phyloP scores from a whole-genome alignment of 371 early-diverging fungal genomes.

The Mucor lusitanicus region DNA sequence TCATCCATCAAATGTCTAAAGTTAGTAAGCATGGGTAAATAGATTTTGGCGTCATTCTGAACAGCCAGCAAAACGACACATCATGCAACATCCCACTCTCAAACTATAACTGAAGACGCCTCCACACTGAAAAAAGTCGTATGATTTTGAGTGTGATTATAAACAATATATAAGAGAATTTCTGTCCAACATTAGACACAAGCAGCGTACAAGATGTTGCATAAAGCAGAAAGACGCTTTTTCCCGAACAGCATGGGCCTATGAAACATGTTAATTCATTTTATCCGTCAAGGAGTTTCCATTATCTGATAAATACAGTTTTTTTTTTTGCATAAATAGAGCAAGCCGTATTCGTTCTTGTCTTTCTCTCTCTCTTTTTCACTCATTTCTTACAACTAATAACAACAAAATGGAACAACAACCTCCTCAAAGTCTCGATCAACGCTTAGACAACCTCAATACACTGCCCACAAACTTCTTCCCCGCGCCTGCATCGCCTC shows the following conservation, averaged over 20 bases:
- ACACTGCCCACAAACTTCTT: conserved; percentile 15
- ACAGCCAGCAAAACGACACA: not conserved
- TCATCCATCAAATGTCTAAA: not conserved
- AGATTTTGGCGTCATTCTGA: not conserved
- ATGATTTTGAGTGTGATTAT: not conserved
- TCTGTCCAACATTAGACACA: not conserved
- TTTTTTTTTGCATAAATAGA: not conserved
- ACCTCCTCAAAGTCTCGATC: not conserved
- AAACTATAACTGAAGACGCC: not conserved
- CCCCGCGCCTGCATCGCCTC: conserved; percentile 11
- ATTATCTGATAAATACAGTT: not conserved
- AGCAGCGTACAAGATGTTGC: not conserved
- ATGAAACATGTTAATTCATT: not conserved
- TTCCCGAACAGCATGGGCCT: not conserved
- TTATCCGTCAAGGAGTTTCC: not conserved
- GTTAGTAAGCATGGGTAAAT: not conserved
- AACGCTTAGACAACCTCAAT: not conserved
- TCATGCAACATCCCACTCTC: not conserved
- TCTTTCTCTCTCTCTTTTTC: not conserved
- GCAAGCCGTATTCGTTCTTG: not conserved
- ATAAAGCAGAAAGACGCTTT: not conserved
- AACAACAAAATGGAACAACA: not conserved
- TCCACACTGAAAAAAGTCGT: not conserved
- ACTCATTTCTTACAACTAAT: too few relatives aligned
- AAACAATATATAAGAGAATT: too few relatives aligned